Percentiles rank a stretch among this genome's conserved stretches.
These are phyloP conservation scores for Hibiscus tridactylites DNA, from an alignment of 345 rosid genomes.

Conservation along the genomic window DNA sequence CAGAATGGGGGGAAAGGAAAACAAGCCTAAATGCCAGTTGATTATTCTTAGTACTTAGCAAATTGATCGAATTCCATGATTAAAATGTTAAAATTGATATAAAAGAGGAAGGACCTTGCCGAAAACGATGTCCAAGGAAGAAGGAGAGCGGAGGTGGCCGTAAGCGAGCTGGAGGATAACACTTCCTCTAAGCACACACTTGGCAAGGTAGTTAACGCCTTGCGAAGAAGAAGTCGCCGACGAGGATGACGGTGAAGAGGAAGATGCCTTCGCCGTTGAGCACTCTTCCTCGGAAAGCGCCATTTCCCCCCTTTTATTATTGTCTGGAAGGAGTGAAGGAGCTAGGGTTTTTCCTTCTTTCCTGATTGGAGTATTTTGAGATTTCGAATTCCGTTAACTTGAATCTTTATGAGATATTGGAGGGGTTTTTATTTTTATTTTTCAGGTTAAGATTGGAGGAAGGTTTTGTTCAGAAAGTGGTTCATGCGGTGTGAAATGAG, in stretches of 20 bases:
- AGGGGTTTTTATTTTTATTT: not conserved
- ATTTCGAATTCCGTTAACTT: not conserved
- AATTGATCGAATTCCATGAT: not conserved
- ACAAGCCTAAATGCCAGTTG: not conserved
- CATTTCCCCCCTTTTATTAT: conserved; percentile 25
- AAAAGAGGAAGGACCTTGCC: conserved; percentile 53
- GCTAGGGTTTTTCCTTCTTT: conserved; percentile 12
- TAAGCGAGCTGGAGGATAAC: conserved; percentile 75
- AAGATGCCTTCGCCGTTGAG: conserved; percentile 59
- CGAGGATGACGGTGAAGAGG: conserved; percentile 41
- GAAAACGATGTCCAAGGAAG: conserved; percentile 69
- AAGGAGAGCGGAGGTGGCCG: conserved; percentile 68
- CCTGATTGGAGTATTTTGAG: not conserved
- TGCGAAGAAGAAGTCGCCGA: conserved; percentile 26
- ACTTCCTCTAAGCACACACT: conserved; percentile 80
- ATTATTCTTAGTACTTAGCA: not conserved
- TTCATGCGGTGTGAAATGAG: not conserved
- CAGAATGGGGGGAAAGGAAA: not conserved
- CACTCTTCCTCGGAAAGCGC: conserved; percentile 96
- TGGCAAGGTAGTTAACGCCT: conserved; percentile 48
- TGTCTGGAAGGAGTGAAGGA: not conserved
- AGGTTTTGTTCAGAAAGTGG: not conserved
- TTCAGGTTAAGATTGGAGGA: not conserved
- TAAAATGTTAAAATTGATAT: not conserved
- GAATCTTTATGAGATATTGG: not conserved